Evolutionary conservation across 164 flowering plant species (phyloP), one percentile per base, ranked within the genome.

Genomic region (Houttuynia cordata): DNA sequence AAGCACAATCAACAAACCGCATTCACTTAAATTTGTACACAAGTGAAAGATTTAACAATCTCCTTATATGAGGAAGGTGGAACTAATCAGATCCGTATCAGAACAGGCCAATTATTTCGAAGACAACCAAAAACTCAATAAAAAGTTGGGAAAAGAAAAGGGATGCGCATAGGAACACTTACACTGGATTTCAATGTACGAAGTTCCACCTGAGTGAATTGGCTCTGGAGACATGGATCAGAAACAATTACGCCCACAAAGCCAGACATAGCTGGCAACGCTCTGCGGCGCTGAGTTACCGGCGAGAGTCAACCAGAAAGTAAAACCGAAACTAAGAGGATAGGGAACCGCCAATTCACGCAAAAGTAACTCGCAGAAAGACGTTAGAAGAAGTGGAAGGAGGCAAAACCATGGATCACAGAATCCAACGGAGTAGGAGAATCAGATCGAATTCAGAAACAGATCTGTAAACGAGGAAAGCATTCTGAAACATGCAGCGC

Each of bases 161-260:
- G 18, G 57, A 3, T 52, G 24, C 7, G 37, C 9, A 19, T 14
- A 24, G 12, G 23, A 60, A 50, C 22, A 39, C 67, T 72, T 59
- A 84, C 93, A 64, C 76, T 79, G 47, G 93, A 75, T 75, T 81
- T 78, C 62, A 86, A 79, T 60, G 77, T 53, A 1, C 84, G 83
- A 62, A 86, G 80, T 73, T 84, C 89, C 47, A 86, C 89, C 70
- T 86, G 89, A 19, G 87, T 86, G 76, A 86, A 86, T 53, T 86
- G 93, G 73, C 83, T 81, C 34, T 86, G 89, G 51, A 86, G 84
- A 86, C 84, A 79, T 75, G 80, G 82, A 82, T 86, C 93, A 52
- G 87, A 82, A 53, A 86, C 86, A 54, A 78, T 1, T 17, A 86
- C 86, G 45, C 89, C 93, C 53, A 67, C 81, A 62, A 71, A 83